These are phyloP conservation scores for Penicillium sp. DNA, from an alignment of 2,329 filamentous ascomycete species.

Conservation along the genomic window DNA sequence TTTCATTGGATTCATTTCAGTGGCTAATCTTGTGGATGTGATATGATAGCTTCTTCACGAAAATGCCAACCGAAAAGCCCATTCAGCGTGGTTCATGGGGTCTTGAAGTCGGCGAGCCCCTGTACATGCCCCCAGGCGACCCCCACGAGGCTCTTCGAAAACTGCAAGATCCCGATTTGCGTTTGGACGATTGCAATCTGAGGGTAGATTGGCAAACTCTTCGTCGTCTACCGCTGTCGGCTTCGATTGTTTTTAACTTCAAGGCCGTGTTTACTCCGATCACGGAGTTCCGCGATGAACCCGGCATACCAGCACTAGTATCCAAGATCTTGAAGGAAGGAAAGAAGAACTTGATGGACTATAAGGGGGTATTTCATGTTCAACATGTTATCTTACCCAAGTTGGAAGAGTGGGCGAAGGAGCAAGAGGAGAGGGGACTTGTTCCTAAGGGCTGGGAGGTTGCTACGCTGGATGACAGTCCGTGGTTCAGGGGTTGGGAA, in stretches of 20 bases:
- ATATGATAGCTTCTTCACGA: constrained; percentile 71
- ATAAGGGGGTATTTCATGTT: constrained; percentile 81
- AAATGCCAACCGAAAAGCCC: constrained; percentile 71
- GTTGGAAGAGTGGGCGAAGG: constrained; percentile 64
- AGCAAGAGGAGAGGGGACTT: constrained; percentile 67
- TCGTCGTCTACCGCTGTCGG: constrained; percentile 74
- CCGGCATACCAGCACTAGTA: constrained; percentile 70
- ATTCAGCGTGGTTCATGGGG: constrained; percentile 88
- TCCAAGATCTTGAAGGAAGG: constrained; percentile 71
- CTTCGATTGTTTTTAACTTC: constrained; percentile 81
- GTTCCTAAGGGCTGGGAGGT: constrained; percentile 67
- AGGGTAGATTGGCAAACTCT: constrained; percentile 90
- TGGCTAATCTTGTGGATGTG: not conserved
- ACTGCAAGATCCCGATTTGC: constrained; percentile 61
- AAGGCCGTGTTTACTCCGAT: constrained; percentile 82
- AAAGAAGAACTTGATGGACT: constrained; percentile 72
- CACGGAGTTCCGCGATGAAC: constrained; percentile 69
- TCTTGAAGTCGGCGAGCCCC: constrained; percentile 72
- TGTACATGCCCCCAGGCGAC: constrained; percentile 73
- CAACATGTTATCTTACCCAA: constrained; percentile 71
- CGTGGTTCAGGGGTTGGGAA: constrained; percentile 77
- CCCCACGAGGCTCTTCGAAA: constrained; percentile 65
- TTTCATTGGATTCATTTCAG: not conserved
- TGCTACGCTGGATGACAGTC: constrained; percentile 71
- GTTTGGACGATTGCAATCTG: constrained; percentile 64